A percentile compares a stretch with the other conserved stretches of the same genome.
These are phyloP conservation scores for Isoetes taiwanensis DNA, from an alignment of 75 land plant species.

Conservation along the genomic window DNA sequence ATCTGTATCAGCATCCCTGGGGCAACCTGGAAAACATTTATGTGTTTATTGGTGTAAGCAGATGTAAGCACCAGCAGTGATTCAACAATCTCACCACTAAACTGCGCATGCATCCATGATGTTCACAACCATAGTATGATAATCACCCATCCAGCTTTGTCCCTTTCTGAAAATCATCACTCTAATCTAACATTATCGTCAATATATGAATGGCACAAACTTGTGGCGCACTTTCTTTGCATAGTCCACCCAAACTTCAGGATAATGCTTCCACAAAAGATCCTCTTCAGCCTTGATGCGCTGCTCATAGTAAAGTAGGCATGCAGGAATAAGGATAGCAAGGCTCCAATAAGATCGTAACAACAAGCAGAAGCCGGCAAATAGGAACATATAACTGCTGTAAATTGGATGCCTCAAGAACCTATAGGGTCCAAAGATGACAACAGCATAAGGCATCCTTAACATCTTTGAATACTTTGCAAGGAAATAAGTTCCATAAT, in stretches of 20 bases:
- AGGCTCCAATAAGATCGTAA: conserved; percentile 48
- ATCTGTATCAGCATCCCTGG: no score
- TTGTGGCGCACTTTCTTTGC: conserved; percentile 43
- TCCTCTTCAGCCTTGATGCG: conserved; percentile 67
- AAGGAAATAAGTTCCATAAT: conserved; percentile 41
- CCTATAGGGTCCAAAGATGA: conserved; percentile 74
- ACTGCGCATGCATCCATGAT: no score
- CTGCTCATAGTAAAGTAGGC: conserved; percentile 52
- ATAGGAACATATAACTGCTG: conserved; percentile 49
- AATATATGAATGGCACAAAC: conserved; percentile 62
- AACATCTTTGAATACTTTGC: conserved; percentile 55
- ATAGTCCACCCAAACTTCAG: conserved; percentile 40
- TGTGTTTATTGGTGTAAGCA: no score
- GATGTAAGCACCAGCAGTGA: no score
- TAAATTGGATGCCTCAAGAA: conserved; percentile 78
- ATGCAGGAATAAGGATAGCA: conserved; percentile 29
- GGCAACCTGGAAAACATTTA: no score
- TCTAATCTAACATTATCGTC: no score
- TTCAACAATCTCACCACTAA: no score
- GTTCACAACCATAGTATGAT: no score
- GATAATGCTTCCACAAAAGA: conserved; percentile 45
- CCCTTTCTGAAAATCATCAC: no score
- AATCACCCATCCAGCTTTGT: no score
- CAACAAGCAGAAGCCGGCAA: conserved; percentile 41
- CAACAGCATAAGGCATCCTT: conserved; percentile 48